Evolutionary conservation across 2,329 filamentous ascomycete species (phyloP), one percentile per base, ranked within the genome.

Genomic region (Phyllosticta capitalensis): DNA sequence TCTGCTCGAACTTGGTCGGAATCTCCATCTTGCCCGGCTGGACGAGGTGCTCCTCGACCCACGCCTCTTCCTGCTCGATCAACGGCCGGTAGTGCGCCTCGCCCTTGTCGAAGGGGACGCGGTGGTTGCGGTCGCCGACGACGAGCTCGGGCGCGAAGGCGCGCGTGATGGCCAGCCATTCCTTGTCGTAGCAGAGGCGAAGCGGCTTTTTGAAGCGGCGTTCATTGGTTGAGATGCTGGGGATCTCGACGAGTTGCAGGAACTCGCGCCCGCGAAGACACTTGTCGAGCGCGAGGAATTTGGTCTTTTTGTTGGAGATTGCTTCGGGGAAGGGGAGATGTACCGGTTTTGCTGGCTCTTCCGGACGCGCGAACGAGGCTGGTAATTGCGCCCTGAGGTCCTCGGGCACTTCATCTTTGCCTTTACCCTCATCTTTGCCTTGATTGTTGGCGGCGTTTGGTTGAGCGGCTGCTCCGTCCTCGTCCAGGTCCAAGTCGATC

Each of bases 121-220:
- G 72, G 1, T 81, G 79, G 7, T 74, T 69, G 5, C 78, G 78
- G 63, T 87, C 78, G 1, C 76, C 73, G 1, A 94, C 78, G 28
- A 72, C 67, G 51, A 78, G 67, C 49, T 83, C 79, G 2, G 78
- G 66, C 49, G 88, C 83, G 68, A 97, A 95, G 7, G 85, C 87
- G 50, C 92, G 88, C 12, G 87, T 92, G 64, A 99, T 96, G 50
- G 94, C 88, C 7, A 99, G 84, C 92, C 92, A 99, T 75, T 99
- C 94, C 10, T 86, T 84, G 71, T 99, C 94, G 70, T 99, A 97
- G 54, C 85, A 77, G 0, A 96, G 79, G 10, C 76, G 78, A 65
- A 84, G 81, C 0, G 84, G 84, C 1, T 77, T 73, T 17, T 67
- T 56, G 55, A 75, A 50, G 6, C 58, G 54, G 4, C 65, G 62